Evolutionary conservation across 768 basidiomycete species (phyloP).

Genomic region (Tulasnella sp.): DNA sequence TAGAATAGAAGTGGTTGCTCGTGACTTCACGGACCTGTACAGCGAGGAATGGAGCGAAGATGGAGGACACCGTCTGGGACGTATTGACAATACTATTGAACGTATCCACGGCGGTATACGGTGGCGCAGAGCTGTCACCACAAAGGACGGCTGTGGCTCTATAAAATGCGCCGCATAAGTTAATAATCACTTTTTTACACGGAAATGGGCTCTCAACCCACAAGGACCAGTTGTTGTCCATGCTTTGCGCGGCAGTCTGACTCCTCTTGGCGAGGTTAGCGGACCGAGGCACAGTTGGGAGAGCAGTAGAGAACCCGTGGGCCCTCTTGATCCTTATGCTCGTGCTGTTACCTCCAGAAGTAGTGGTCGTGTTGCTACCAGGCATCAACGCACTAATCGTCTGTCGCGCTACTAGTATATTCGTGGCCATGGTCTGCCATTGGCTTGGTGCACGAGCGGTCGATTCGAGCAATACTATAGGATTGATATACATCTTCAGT

Average conservation of each 20-base stretch:
- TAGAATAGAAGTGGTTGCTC: background rate
- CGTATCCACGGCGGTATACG: conserved; percentile 5
- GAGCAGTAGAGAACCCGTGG: no score
- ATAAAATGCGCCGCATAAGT: no score
- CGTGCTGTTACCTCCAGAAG: background rate
- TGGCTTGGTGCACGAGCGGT: no score
- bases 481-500: background rate
- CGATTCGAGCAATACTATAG: no score
- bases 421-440: no score
- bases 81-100: conserved; percentile 10
- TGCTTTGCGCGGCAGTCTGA: background rate
- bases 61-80: background rate
- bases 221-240: conserved; percentile 8
- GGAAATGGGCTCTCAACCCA: no score
- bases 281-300: background rate
- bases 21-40: background rate
- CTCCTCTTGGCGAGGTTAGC: background rate
- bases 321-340: no score
- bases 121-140: no score
- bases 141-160: no score
- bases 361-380: background rate
- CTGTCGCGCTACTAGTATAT: no score
- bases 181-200: no score
- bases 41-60: background rate
- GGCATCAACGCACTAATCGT: no score